Evolutionary conservation across 805 yeast species (phyloP).

Genomic region (Blastobotrys parvus): DNA sequence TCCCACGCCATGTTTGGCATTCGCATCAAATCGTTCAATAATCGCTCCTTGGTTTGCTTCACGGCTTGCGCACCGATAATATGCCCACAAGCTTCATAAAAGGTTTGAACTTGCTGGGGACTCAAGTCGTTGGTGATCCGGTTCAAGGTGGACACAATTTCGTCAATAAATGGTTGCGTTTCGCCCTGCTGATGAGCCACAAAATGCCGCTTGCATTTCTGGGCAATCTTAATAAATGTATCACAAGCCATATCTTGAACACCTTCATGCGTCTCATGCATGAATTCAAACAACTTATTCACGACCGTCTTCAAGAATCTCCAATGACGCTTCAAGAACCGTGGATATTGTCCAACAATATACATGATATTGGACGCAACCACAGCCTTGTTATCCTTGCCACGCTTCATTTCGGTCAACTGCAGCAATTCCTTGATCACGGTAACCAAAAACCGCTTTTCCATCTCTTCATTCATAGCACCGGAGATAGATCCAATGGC

Average conservation of each 20-base stretch:
- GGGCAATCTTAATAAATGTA: conserved; percentile 91
- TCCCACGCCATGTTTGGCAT: conserved; percentile 94
- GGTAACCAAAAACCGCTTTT: conserved; percentile 83
- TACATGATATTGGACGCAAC: conserved; percentile 99
- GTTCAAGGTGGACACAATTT: conserved; percentile 76
- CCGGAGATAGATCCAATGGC: conserved; percentile 99
- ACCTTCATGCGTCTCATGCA: conserved; percentile 99
- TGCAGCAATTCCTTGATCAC: conserved; percentile 89
- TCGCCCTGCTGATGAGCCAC: conserved; percentile 82
- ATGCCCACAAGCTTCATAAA: conserved; percentile 94
- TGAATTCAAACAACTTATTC: conserved; percentile 89
- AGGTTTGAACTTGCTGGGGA: conserved; percentile 97
- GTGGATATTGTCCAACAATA: conserved; percentile 97
- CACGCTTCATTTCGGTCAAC: conserved; percentile 90
- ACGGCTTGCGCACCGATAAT: conserved; percentile 82
- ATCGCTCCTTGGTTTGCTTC: conserved; percentile 56
- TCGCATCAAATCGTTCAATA: conserved; percentile 73
- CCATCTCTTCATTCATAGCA: conserved; percentile 97
- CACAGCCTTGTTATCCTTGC: conserved; percentile 96
- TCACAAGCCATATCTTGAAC: conserved; percentile 99
- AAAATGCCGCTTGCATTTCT: conserved; percentile 91
- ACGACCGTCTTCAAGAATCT: conserved; percentile 93
- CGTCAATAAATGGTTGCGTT: conserved; percentile 82
- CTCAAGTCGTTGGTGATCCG: conserved; percentile 83
- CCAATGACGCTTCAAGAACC: conserved; percentile 98